phyloP scores from a whole-genome alignment of 2,329 filamentous ascomycete species.

The Talaromyces sp. region DNA sequence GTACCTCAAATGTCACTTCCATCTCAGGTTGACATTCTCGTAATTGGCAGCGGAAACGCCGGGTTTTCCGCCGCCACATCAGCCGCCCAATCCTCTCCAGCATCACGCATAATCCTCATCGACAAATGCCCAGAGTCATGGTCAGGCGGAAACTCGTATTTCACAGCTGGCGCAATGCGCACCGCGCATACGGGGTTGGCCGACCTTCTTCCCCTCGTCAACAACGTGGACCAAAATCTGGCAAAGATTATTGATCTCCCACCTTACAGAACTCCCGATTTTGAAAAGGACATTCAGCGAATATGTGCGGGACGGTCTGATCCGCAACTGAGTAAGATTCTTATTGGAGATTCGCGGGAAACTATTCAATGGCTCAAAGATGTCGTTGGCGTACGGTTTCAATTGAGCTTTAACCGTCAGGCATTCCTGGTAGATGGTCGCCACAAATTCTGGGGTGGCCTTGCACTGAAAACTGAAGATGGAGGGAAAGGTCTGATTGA shows the following conservation, averaged over 20 bases:
- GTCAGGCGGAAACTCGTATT: constrained; percentile 61
- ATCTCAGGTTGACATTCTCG: constrained; percentile 34
- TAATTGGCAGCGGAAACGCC: constrained; percentile 61
- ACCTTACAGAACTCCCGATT: constrained; percentile 52
- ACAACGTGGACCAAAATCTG: constrained; percentile 48
- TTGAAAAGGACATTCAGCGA: constrained; percentile 51
- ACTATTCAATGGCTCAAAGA: constrained; percentile 52
- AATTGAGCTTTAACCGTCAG: constrained; percentile 60
- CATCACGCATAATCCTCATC: constrained; percentile 47
- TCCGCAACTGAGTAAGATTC: constrained; percentile 39
- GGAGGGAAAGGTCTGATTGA: constrained; percentile 56
- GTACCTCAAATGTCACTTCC: constrained; percentile 10
- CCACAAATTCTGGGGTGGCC: constrained; percentile 62
- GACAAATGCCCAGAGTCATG: constrained; percentile 56
- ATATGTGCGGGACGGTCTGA: constrained; percentile 54
- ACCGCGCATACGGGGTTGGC: constrained; percentile 50
- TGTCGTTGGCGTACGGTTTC: constrained; percentile 50
- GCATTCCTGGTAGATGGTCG: constrained; percentile 58
- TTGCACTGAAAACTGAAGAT: constrained; percentile 55
- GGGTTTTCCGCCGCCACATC: constrained; percentile 57
- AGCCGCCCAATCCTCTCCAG: constrained; percentile 45
- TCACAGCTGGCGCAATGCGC: constrained; percentile 61
- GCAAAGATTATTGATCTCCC: constrained; percentile 52
- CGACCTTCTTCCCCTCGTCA: constrained; percentile 57
- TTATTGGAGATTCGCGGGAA: constrained; percentile 49